Evolutionary conservation across 768 basidiomycete species (phyloP).

Genomic region (Mycena pura): DNA sequence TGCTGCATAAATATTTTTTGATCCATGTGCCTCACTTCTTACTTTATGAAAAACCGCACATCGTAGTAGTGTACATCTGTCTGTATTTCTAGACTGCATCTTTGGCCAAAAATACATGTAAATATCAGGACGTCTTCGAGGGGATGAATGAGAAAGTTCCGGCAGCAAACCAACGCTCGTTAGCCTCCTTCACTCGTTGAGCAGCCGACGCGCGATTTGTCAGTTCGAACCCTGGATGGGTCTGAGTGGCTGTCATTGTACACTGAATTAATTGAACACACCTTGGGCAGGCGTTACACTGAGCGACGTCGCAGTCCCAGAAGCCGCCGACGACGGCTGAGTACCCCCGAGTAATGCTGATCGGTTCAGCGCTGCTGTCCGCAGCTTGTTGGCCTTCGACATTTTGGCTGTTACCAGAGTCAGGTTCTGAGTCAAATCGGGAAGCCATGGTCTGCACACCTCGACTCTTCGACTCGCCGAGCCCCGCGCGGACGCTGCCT

Average conservation of each 20-base stretch:
- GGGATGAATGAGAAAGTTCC: constrained; percentile 85
- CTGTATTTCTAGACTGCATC: constrained; percentile 12
- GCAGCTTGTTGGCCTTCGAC: constrained; percentile 92
- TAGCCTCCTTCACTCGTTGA: constrained; percentile 93
- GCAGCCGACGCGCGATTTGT: constrained; percentile 89
- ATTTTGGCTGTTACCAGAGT: constrained; percentile 76
- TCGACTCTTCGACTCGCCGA: constrained; percentile 89
- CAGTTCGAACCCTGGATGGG: constrained; percentile 80
- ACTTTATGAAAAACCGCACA: constrained; percentile 17
- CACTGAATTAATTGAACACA: constrained; percentile 25
- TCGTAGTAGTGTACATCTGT: constrained; percentile 26
- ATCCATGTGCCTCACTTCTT: constrained; percentile 15
- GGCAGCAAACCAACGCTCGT: constrained; percentile 94
- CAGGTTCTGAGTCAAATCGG: background rate
- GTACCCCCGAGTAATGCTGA: constrained; percentile 62
- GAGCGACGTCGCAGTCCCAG: constrained; percentile 90
- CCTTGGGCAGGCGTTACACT: constrained; percentile 97
- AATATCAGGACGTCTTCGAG: constrained; percentile 47
- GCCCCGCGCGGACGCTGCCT: constrained; percentile 88
- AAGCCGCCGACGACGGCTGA: constrained; percentile 81
- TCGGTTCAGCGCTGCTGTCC: constrained; percentile 83
- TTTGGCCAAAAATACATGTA: constrained; percentile 4
- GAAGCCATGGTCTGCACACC: constrained; percentile 55
- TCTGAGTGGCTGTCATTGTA: constrained; percentile 24
- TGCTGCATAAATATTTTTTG: constrained; percentile 25